A percentile compares a stretch with the other conserved stretches of the same genome.
phyloP scores from a whole-genome alignment of 345 rosid species.

The Odontarrhena argentea region DNA sequence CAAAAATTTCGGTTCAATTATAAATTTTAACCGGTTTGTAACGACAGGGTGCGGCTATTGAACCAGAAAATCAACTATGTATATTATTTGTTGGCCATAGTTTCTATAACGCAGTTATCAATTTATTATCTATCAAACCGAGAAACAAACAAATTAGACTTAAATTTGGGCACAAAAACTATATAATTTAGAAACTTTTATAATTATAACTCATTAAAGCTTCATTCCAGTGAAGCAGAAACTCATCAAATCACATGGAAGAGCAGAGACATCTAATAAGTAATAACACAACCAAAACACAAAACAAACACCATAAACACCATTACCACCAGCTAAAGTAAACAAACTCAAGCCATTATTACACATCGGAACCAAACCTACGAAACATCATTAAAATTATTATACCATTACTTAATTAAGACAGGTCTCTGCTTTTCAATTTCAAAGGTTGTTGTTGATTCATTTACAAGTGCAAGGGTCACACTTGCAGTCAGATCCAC shows the following conservation, averaged over 20 bases:
- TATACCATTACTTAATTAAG: neutral
- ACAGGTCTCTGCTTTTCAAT: slow-evolving; percentile 25
- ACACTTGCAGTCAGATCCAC: slow-evolving; percentile 79
- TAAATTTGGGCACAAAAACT: too few species aligned
- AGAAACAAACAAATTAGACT: too few species aligned
- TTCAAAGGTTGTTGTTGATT: slow-evolving; percentile 4
- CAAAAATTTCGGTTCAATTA: too few species aligned
- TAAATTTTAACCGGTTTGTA: too few species aligned
- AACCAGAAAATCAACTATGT: too few species aligned
- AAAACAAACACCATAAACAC: neutral
- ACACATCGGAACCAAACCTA: slow-evolving; percentile 22
- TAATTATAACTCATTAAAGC: neutral
- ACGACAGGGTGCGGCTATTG: too few species aligned
- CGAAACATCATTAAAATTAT: slow-evolving; percentile 17
- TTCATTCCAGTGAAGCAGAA: slow-evolving; percentile 7
- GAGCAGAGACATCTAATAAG: slow-evolving; percentile 24
- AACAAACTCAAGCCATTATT: slow-evolving; percentile 23
- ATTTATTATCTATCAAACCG: too few species aligned
- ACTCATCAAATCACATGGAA: neutral
- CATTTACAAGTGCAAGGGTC: slow-evolving; percentile 84
- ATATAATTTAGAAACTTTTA: too few species aligned
- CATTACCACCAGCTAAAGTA: neutral
- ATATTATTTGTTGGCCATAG: too few species aligned
- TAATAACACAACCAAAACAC: neutral
- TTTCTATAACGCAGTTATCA: too few species aligned